phyloP scores from a whole-genome alignment of 2,329 filamentous ascomycete genomes.

The Helotiales sp. region DNA sequence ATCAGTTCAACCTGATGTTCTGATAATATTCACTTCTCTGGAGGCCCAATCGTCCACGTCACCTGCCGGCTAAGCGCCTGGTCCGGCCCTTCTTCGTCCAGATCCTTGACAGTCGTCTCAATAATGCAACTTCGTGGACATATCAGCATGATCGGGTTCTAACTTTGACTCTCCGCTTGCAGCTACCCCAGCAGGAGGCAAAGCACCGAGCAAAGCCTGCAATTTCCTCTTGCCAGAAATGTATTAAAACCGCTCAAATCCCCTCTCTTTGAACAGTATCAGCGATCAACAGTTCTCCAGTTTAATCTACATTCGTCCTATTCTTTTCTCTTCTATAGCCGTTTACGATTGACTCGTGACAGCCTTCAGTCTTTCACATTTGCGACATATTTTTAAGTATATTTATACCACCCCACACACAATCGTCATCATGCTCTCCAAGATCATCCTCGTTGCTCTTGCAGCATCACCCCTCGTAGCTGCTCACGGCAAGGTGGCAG shows the following conservation, averaged over 20 bases:
- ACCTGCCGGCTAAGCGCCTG: background rate
- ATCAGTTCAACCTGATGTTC: background rate
- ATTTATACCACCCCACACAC: background rate
- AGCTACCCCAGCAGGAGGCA: background rate
- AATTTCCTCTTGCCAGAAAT: slow-evolving; percentile 13
- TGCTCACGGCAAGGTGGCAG: slow-evolving; percentile 63
- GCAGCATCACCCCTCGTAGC: slow-evolving; percentile 60
- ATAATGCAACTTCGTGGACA: background rate
- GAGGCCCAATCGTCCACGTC: background rate
- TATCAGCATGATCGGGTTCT: background rate
- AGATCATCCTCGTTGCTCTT: slow-evolving; percentile 45
- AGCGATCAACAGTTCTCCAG: slow-evolving; percentile 39
- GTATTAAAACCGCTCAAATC: slow-evolving; percentile 37
- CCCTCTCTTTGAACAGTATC: slow-evolving; percentile 34
- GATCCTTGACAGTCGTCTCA: background rate
- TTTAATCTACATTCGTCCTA: slow-evolving; percentile 26
- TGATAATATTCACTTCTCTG: slow-evolving; percentile 11
- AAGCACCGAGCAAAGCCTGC: background rate
- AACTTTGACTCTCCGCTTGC: background rate
- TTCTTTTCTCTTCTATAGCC: slow-evolving; percentile 33
- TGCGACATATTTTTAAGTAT: slow-evolving; percentile 15
- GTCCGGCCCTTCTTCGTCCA: background rate
- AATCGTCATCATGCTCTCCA: slow-evolving; percentile 36
- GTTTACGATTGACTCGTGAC: slow-evolving; percentile 42
- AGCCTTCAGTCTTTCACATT: slow-evolving; percentile 34